Evolutionary conservation across 768 basidiomycete species (phyloP).

Genomic region (Macrocybe gigantea): DNA sequence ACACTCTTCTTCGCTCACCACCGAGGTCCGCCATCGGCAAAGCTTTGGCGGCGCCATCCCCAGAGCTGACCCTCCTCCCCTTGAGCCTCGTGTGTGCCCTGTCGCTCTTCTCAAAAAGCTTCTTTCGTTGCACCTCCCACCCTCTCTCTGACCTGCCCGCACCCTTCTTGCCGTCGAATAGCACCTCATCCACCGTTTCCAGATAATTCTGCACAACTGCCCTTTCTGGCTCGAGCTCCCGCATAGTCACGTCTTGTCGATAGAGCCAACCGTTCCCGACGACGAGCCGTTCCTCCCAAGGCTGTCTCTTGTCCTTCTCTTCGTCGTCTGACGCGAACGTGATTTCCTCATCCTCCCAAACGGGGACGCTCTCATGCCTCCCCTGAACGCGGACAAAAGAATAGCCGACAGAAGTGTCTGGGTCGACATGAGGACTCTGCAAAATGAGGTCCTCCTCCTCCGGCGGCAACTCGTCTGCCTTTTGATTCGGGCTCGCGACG

Average conservation of each 20-base stretch:
- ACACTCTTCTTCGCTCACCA: constrained; percentile 45
- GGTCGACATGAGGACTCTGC: constrained; percentile 35
- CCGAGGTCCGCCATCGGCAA: constrained; percentile 15
- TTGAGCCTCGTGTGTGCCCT: constrained; percentile 35
- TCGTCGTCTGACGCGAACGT: constrained; percentile 33
- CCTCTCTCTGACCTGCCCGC: constrained; percentile 40
- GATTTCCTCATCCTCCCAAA: constrained; percentile 76
- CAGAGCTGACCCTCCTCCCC: constrained; percentile 43
- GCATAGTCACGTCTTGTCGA: constrained; percentile 52
- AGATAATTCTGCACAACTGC: constrained; percentile 55
- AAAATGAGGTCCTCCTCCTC: constrained; percentile 25
- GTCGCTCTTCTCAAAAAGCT: constrained; percentile 35
- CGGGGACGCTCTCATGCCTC: constrained; percentile 56
- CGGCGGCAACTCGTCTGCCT: constrained; percentile 26
- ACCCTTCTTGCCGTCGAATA: constrained; percentile 59
- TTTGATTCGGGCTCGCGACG: constrained; percentile 33
- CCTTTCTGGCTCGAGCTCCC: constrained; percentile 52
- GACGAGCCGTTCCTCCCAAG: constrained; percentile 79
- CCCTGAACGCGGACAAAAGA: constrained; percentile 68
- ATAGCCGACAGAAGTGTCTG: constrained; percentile 61
- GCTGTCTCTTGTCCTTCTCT: constrained; percentile 56
- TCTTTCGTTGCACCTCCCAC: constrained; percentile 42
- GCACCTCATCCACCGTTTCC: constrained; percentile 72
- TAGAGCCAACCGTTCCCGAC: constrained; percentile 84
- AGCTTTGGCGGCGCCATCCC: constrained; percentile 25